These are phyloP conservation scores for Barnettozyma wickerhamii DNA, from an alignment of 805 yeast species.

Conservation along the genomic window DNA sequence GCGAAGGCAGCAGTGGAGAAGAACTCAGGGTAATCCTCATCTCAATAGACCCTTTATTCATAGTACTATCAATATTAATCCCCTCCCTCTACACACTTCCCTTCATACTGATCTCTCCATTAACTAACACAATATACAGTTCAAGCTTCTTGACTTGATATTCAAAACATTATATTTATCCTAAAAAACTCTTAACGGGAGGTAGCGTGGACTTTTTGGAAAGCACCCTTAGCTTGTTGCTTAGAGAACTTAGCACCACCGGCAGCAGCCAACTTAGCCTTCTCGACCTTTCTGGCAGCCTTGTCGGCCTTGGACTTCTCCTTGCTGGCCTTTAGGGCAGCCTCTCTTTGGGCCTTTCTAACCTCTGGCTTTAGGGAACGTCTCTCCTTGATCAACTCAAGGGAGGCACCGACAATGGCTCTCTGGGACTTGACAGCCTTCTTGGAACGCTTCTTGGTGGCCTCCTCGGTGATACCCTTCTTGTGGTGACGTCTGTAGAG, in stretches of 20 bases:
- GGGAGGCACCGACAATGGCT: constrained; percentile 99
- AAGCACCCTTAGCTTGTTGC: constrained; percentile 97
- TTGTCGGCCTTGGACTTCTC: constrained; percentile 88
- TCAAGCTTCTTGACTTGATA: constrained; percentile 5
- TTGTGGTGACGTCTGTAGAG: constrained; percentile 99
- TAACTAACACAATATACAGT: constrained; percentile 14
- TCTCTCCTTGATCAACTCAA: constrained; percentile 97
- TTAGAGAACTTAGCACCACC: constrained; percentile 79
- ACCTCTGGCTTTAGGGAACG: constrained; percentile 93
- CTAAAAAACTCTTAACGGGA: constrained; percentile 69
- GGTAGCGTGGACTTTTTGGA: constrained; percentile 94
- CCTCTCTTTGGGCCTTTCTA: constrained; percentile 96
- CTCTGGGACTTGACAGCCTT: constrained; percentile 98
- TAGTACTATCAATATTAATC: no score
- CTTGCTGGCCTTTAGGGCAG: constrained; percentile 77
- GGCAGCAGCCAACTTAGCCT: constrained; percentile 77
- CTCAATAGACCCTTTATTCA: no score
- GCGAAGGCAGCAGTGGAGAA: constrained; percentile 10
- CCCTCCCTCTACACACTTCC: no score
- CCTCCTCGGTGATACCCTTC: constrained; percentile 99
- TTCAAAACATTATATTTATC: constrained; percentile 9
- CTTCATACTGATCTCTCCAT: not conserved
- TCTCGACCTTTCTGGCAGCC: constrained; percentile 92
- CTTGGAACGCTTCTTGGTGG: constrained; percentile 94
- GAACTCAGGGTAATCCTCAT: no score